phyloP scores from a whole-genome alignment of 2,329 filamentous ascomycete genomes.

The Colletotrichum sp. region DNA sequence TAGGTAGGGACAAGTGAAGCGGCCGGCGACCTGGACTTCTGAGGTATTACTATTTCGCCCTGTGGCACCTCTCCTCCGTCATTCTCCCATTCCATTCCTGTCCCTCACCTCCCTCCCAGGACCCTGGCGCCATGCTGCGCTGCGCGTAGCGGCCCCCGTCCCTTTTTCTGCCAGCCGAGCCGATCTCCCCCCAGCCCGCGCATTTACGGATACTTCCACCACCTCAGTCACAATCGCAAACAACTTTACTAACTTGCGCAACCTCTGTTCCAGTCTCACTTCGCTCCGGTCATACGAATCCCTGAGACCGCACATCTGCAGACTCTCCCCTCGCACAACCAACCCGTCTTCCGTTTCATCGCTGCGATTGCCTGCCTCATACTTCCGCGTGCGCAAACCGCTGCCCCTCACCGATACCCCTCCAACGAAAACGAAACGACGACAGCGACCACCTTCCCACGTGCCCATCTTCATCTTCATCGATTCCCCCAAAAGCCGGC shows the following conservation, averaged over 20 bases:
- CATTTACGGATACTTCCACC: neutral
- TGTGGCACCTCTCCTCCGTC: neutral
- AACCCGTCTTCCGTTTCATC: neutral
- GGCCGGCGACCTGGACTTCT: neutral
- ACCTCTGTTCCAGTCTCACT: neutral
- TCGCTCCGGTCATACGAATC: neutral
- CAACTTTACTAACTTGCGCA: constrained; percentile 5
- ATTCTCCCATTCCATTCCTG: neutral
- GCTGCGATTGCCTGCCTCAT: neutral
- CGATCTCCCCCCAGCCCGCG: constrained; percentile 5
- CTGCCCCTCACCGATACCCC: neutral
- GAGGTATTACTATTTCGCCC: neutral
- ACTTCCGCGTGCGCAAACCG: neutral
- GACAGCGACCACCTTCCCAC: neutral
- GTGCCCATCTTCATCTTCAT: neutral
- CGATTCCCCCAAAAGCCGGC: constrained; percentile 14
- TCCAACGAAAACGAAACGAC: constrained; percentile 3
- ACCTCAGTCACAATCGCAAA: neutral
- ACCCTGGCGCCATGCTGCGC: neutral
- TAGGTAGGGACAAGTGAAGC: neutral
- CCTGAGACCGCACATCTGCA: neutral
- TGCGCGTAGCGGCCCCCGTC: neutral
- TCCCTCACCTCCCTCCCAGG: neutral
- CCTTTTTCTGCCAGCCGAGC: neutral
- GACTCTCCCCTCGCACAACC: neutral